A percentile compares a stretch with the other conserved stretches of the same genome.
These are phyloP conservation scores for Pelargonium myrrhifolium DNA, from an alignment of 441 rosid genomes.

Conservation along the genomic window DNA sequence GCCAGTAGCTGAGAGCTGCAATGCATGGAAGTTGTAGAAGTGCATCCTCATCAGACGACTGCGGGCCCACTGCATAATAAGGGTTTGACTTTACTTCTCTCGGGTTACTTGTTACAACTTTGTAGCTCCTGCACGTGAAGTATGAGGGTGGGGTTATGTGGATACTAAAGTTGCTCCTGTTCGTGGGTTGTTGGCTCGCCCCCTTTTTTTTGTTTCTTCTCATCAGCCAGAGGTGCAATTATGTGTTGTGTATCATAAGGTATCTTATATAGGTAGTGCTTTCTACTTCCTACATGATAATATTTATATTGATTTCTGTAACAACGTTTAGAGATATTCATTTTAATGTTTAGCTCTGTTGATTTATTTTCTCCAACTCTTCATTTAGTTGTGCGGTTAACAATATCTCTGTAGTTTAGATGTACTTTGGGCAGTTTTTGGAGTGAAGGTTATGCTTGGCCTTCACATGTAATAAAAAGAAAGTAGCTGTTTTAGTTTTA, in stretches of 20 bases:
- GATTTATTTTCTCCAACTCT: background rate
- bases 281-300: slow-evolving; percentile 25
- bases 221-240: slow-evolving; percentile 25
- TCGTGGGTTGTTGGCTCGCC: slow-evolving; percentile 19
- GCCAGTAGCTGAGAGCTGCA: slow-evolving; percentile 38
- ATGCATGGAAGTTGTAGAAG: slow-evolving; percentile 13
- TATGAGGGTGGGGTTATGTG: slow-evolving; percentile 17
- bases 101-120: background rate
- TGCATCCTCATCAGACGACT: slow-evolving; percentile 2
- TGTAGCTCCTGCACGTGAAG: slow-evolving; percentile 5
- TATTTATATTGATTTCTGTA: slow-evolving; percentile 26
- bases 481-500: too few species aligned
- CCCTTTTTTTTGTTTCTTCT: slow-evolving; percentile 9
- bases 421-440: too few species aligned
- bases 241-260: slow-evolving; percentile 42
- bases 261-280: slow-evolving; percentile 29
- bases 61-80: slow-evolving; percentile 14
- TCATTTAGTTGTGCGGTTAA: too few species aligned
- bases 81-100: slow-evolving; percentile 16
- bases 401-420: too few species aligned
- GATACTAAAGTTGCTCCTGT: slow-evolving; percentile 20
- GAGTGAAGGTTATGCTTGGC: too few species aligned
- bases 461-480: too few species aligned
- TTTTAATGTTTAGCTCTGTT: background rate
- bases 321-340: slow-evolving; percentile 24